phyloP scores from a whole-genome alignment of 1,284 basidiomycete species.

The Apiotrichum gamsii region DNA sequence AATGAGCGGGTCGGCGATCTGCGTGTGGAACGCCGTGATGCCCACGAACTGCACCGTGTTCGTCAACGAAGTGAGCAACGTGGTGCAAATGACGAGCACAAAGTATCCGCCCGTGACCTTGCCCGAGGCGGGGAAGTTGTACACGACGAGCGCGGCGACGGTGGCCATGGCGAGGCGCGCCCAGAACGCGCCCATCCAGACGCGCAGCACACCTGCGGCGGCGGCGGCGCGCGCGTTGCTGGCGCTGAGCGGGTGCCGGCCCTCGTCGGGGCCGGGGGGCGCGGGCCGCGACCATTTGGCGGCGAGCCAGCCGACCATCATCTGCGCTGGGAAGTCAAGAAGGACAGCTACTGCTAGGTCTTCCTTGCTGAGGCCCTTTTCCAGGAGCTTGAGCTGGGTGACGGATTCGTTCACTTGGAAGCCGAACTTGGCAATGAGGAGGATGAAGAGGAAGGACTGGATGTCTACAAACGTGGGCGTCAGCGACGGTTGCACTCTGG shows the following conservation, averaged over 20 bases:
- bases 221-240: slow-evolving; percentile 8
- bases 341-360: slow-evolving; percentile 91
- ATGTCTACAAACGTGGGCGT: no score
- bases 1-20: slow-evolving; percentile 92
- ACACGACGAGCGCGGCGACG: slow-evolving; percentile 71
- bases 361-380: slow-evolving; percentile 92
- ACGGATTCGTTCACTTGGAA: slow-evolving; percentile 93
- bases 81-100: slow-evolving; percentile 66
- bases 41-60: slow-evolving; percentile 96
- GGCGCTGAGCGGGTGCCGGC: slow-evolving; percentile 28
- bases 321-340: slow-evolving; percentile 97
- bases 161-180: slow-evolving; percentile 67
- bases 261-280: slow-evolving; percentile 3
- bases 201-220: slow-evolving; percentile 65
- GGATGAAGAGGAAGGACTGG: slow-evolving; percentile 78
- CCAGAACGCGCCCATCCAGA: slow-evolving; percentile 91
- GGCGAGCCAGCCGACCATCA: slow-evolving; percentile 91
- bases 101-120: slow-evolving; percentile 61
- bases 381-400: slow-evolving; percentile 88
- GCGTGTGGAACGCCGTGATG: slow-evolving; percentile 95
- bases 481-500: neutral
- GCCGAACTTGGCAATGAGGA: slow-evolving; percentile 89
- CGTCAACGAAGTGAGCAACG: slow-evolving; percentile 77
- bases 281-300: slow-evolving; percentile 71
- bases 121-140: slow-evolving; percentile 62